A percentile compares a stretch with the other conserved stretches of the same genome.
phyloP scores from a whole-genome alignment of 2,329 filamentous ascomycete species.

The Beauveria brongniartii region DNA sequence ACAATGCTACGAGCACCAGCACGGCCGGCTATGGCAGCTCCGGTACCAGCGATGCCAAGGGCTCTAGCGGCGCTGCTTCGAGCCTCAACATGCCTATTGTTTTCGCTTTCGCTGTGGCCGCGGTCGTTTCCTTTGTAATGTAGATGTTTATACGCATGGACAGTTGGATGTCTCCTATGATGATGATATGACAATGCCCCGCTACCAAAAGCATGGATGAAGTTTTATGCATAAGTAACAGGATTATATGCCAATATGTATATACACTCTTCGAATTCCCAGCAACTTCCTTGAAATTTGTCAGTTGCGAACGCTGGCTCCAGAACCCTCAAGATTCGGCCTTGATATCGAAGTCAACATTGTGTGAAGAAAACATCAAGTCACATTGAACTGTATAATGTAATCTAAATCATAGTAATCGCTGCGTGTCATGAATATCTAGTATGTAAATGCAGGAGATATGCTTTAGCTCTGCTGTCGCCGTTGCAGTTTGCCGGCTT shows the following conservation, averaged over 20 bases:
- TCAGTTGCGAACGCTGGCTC: no score
- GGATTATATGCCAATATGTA: not conserved
- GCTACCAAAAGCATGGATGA: not conserved
- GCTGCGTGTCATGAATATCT: constrained; percentile 5
- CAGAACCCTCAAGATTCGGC: no score
- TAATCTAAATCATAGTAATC: not conserved
- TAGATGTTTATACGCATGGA: not conserved
- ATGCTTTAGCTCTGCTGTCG: constrained; percentile 4
- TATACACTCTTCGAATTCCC: not conserved
- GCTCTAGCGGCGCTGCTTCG: not conserved
- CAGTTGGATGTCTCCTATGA: not conserved
- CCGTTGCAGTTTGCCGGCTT: constrained; percentile 26
- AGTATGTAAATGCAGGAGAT: not conserved
- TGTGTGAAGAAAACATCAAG: no score
- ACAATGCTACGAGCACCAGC: not conserved
- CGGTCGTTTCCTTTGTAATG: not conserved
- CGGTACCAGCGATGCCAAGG: not conserved
- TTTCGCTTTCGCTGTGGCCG: not conserved
- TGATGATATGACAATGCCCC: not conserved
- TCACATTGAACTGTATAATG: no score
- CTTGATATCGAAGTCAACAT: no score
- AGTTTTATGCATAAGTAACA: not conserved
- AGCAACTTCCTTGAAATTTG: no score
- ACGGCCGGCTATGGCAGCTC: not conserved
- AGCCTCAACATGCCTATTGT: not conserved